Percentiles rank a stretch among this genome's conserved stretches.
These are phyloP conservation scores for Cucumis melo DNA, from an alignment of 306 rosid genomes.

Conservation along the genomic window DNA sequence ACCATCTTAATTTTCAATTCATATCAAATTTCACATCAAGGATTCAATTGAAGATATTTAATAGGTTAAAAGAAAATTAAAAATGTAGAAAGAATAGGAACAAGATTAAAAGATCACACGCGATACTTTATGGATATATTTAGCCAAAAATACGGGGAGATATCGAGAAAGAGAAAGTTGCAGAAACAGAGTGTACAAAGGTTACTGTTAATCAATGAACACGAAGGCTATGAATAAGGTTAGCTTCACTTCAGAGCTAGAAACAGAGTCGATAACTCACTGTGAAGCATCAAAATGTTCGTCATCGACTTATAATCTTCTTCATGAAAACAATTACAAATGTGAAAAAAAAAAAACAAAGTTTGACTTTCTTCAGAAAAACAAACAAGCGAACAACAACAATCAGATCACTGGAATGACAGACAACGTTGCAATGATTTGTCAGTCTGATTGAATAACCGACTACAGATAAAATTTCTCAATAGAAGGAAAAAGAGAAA, in stretches of 20 bases:
- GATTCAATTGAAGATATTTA: neutral
- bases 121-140: neutral
- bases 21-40: neutral
- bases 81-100: neutral
- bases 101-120: neutral
- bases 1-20: neutral
- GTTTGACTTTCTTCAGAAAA: neutral
- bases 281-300: neutral
- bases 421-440: neutral
- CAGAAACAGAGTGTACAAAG: neutral
- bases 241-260: neutral
- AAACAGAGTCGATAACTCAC: neutral
- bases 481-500: neutral
- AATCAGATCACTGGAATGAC: neutral
- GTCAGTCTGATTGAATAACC: neutral
- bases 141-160: neutral
- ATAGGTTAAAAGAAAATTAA: neutral
- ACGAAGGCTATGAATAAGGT: neutral
- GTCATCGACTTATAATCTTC: neutral
- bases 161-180: neutral
- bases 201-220: neutral
- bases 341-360: neutral
- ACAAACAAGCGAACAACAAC: neutral
- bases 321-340: neutral
- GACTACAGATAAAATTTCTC: neutral